Base-by-base conservation (phyloP, 768 basidiomycete species). In the Stropharia rugosoannulata region DNA sequence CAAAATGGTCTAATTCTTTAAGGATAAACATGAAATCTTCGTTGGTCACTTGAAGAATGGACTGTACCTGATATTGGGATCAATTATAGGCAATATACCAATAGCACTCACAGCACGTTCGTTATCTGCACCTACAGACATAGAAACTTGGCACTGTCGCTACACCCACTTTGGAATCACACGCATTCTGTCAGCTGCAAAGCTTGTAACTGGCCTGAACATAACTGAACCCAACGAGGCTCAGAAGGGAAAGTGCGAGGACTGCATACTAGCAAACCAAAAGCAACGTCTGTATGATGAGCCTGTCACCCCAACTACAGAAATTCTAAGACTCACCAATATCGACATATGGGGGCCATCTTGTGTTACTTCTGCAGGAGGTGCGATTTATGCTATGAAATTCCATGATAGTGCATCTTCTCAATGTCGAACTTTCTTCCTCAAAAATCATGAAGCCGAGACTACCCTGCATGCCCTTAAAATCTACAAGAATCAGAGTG, bases 181-280 rank as follows among this genome's bases (percentile, higher is more conserved):
- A 3, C 38, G 49, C 13, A 40, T 55, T 11, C 11, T 11, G 1
- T 44, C 41, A 15, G 50, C 48, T 1, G 16, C 32, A 1, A 46
- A 41, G 12, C 42, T 55, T 3, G 54, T 56, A 7, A 36, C 38
- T 10, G 54, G 58, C 0, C 25, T 59, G 6, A 19, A 47, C 2
- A 43, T 60, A 2, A 19, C 41, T 4, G 32, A 10, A 2, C 19
- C 42, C 32, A 18, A 57, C 1, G n/a, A 18, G 0, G 4, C 16
- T 1, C 22, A 22, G 22, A 22, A 22, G 4, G 59, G 59, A 3
- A 42, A 47, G 13, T 60, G 59, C 29, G 55, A 60, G 22, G 59
- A 60, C 32, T 60, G 59, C 38, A 57, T 60, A 3, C n/a, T 57
- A 5, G 59, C 41, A 9, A 60, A 60, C 7, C 51, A 54, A 37